Evolutionary conservation across 257 asterid species (phyloP).

Genomic region (Forsythia suspensa): DNA sequence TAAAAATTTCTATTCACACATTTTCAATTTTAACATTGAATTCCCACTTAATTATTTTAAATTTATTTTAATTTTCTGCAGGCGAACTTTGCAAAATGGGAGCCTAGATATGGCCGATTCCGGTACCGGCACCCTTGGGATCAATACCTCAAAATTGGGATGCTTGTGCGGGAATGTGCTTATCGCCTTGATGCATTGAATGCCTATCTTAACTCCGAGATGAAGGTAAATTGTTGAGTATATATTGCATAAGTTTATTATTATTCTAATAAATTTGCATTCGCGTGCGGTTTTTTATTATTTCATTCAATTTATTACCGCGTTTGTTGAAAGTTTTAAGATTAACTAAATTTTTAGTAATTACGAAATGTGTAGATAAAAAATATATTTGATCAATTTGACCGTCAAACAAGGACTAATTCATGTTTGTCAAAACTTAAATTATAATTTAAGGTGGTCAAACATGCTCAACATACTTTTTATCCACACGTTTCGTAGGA

Average conservation of each 20-base stretch:
- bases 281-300: neutral
- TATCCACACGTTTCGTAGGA: no score
- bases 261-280: neutral
- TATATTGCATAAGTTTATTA: neutral
- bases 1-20: neutral
- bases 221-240: slow-evolving; percentile 1
- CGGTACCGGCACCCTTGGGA: slow-evolving; percentile 38
- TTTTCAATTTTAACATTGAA: neutral
- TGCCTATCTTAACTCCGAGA: slow-evolving; percentile 18
- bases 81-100: slow-evolving; percentile 35
- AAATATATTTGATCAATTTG: no score
- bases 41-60: neutral
- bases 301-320: no score
- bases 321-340: no score
- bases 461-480: no score
- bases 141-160: slow-evolving; percentile 30
- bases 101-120: slow-evolving; percentile 31
- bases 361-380: no score
- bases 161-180: slow-evolving; percentile 30
- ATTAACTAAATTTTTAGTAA: no score
- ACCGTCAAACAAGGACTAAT: no score
- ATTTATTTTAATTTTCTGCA: neutral
- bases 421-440: no score
- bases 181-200: slow-evolving; percentile 25
- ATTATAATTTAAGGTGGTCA: no score